phyloP scores from a whole-genome alignment of 23 red algal species.

The Pyropia yezoensis region DNA sequence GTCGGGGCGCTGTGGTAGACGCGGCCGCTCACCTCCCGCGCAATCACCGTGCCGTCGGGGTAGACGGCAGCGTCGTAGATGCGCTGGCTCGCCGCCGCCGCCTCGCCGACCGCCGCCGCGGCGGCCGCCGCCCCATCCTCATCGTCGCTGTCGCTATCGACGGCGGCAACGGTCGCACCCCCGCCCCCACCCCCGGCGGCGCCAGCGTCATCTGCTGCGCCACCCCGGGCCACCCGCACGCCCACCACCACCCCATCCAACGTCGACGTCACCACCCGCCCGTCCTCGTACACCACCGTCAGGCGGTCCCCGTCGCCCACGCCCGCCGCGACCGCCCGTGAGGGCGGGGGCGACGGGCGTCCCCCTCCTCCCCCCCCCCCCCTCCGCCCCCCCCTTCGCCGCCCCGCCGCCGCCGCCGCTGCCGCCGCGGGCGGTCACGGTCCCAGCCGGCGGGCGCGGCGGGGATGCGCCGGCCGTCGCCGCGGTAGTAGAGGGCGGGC shows the following conservation, averaged over 20 bases:
- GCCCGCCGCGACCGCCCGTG: constrained; percentile 36
- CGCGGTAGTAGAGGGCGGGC: constrained; percentile 16
- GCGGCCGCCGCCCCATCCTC: no score
- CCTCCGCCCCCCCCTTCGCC: no score
- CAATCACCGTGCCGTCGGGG: constrained; percentile 16
- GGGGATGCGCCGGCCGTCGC: constrained; percentile 15
- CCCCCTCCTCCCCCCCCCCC: no score
- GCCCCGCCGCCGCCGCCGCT: no score
- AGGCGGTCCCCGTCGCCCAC: constrained; percentile 34
- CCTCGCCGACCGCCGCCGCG: background rate
- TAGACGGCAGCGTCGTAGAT: constrained; percentile 42
- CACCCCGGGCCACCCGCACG: background rate
- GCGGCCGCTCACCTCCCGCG: constrained; percentile 21
- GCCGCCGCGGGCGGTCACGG: constrained; percentile 11
- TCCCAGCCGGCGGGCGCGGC: constrained; percentile 2
- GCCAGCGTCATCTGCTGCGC: background rate
- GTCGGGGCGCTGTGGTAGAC: constrained; percentile 12
- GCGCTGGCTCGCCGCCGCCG: constrained; percentile 7
- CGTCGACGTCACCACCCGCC: constrained; percentile 4
- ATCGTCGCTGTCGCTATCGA: no score
- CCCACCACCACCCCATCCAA: constrained; percentile 15
- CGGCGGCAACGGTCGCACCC: no score
- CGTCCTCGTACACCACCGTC: constrained; percentile 54
- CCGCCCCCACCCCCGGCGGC: no score
- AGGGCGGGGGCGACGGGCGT: constrained; percentile 8